phyloP scores from a whole-genome alignment of 768 basidiomycete genomes.

The Pholiota molesta region DNA sequence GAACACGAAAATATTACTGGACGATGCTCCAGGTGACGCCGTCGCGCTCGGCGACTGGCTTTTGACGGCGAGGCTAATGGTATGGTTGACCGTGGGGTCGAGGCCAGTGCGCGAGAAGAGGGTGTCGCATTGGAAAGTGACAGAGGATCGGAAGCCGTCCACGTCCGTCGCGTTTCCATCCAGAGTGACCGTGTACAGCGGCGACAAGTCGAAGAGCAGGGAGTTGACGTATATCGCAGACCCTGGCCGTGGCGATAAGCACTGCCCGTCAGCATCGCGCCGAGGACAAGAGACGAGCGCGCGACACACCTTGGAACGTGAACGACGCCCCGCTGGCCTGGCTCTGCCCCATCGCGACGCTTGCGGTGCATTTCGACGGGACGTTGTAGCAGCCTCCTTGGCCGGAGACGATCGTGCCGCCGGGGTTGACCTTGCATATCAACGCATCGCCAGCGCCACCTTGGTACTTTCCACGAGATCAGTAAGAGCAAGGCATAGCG shows the following conservation, averaged over 20 bases:
- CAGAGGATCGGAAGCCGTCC: background rate
- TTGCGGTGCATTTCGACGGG: background rate
- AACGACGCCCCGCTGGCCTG: background rate
- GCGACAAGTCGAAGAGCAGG: background rate
- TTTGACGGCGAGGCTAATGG: slow-evolving; percentile 2
- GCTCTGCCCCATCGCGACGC: slow-evolving; percentile 6
- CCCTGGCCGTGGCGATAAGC: background rate
- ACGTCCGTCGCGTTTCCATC: background rate
- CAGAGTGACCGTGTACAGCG: slow-evolving; percentile 2
- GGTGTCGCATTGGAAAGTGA: background rate
- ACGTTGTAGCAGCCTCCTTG: background rate
- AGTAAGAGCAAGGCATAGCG: too few relatives aligned
- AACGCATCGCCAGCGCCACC: background rate
- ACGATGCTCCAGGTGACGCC: background rate
- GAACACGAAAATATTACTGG: background rate
- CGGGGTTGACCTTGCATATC: background rate
- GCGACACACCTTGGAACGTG: slow-evolving; percentile 1
- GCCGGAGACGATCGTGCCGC: background rate
- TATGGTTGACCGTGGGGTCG: slow-evolving; percentile 7
- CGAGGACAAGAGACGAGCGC: too few relatives aligned
- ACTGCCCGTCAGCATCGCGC: too few relatives aligned
- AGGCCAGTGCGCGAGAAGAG: slow-evolving; percentile 7
- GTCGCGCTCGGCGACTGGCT: background rate
- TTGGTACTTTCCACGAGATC: background rate
- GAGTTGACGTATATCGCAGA: slow-evolving; percentile 11